A percentile compares a stretch with the other conserved stretches of the same genome.
Conservation (phyloP, 306 rosid species). For the Nissolia schottii region DNA sequence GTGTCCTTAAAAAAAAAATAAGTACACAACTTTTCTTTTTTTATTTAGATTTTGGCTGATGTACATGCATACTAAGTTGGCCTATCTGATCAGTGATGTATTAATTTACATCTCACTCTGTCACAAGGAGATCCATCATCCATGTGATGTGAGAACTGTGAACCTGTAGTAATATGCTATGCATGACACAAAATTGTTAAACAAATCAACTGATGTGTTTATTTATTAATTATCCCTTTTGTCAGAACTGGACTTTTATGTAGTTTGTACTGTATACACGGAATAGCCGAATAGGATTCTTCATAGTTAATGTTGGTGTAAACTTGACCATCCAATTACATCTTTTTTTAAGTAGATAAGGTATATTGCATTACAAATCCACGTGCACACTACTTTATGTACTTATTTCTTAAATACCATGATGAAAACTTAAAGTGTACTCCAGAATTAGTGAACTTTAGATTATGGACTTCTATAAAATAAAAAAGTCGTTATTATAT, state of each 20-base stretch:
- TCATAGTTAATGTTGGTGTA: not conserved
- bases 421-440: not conserved
- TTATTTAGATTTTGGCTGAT: not conserved
- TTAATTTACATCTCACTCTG: not conserved
- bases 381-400: not conserved
- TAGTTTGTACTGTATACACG: not conserved
- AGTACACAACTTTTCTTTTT: no score
- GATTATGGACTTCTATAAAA: not conserved
- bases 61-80: not conserved
- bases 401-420: not conserved
- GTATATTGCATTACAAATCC: not conserved
- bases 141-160: slow-evolving; percentile 21
- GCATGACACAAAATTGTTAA: slow-evolving; percentile 9
- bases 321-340: not conserved
- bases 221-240: slow-evolving; percentile 11
- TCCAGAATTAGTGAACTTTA: not conserved
- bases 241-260: slow-evolving; percentile 17
- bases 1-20: no score
- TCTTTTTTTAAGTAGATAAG: not conserved
- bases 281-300: slow-evolving; percentile 21
- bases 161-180: slow-evolving; percentile 12
- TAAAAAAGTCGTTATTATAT: not conserved
- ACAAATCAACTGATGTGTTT: not conserved
- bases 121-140: slow-evolving; percentile 15
- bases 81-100: not conserved